Percentiles rank a stretch among this genome's conserved stretches.
These are phyloP conservation scores for Candida sphagnicola DNA, from an alignment of 805 yeast species.

Conservation along the genomic window DNA sequence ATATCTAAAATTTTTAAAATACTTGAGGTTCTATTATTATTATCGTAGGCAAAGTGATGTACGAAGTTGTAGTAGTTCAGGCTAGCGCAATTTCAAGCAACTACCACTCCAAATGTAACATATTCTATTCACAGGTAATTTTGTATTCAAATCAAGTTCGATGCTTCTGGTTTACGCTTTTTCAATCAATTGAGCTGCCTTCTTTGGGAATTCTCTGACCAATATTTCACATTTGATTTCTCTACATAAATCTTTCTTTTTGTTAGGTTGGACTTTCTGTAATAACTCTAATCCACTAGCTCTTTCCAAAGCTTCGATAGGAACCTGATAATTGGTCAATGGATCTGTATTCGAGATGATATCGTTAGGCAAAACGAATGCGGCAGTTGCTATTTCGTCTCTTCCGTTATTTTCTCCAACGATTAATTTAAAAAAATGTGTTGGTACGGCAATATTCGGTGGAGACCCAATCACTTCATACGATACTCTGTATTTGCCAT, in stretches of 20 bases:
- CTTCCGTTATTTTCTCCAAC: slow-evolving; percentile 65
- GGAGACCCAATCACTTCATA: slow-evolving; percentile 97
- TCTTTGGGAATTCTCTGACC: slow-evolving; percentile 72
- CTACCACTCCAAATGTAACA: no score
- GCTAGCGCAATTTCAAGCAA: no score
- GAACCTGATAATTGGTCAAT: slow-evolving; percentile 75
- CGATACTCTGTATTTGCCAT: slow-evolving; percentile 79
- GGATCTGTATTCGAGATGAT: slow-evolving; percentile 68
- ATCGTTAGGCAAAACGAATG: slow-evolving; percentile 93
- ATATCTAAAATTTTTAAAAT: no score
- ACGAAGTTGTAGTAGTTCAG: no score
- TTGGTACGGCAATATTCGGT: slow-evolving; percentile 94
- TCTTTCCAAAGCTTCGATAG: slow-evolving; percentile 84
- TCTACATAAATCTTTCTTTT: slow-evolving; percentile 64
- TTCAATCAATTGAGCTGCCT: slow-evolving; percentile 12
- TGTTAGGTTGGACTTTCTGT: slow-evolving; percentile 56
- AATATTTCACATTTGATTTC: slow-evolving; percentile 77
- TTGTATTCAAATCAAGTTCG: no score
- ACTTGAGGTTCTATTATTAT: no score
- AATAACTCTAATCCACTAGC: slow-evolving; percentile 82
- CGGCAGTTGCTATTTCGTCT: slow-evolving; percentile 68
- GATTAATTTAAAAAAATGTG: slow-evolving; percentile 89
- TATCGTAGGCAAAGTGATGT: no score
- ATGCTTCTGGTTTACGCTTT: not conserved
- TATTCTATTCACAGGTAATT: no score